Conservation (phyloP, 192 early-diverging fungal species). For the Mortierella antarctica region DNA sequence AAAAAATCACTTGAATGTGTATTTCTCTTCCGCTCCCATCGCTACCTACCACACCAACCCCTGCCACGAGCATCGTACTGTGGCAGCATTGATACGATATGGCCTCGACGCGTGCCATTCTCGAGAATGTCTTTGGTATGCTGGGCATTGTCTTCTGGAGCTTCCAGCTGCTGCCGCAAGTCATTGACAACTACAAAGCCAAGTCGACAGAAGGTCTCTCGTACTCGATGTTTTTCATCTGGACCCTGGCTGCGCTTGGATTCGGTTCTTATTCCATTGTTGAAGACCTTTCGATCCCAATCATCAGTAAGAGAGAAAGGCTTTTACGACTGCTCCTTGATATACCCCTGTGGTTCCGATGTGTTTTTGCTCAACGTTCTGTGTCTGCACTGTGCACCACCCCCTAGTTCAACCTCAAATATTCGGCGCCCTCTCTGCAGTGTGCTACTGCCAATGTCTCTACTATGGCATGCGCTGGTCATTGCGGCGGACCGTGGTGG, state of each 20-base stretch:
- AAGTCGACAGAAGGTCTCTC: slow-evolving; percentile 57
- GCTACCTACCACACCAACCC: too few species aligned
- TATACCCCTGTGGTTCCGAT: too few species aligned
- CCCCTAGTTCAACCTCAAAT: slow-evolving; percentile 55
- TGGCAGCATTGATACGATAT: slow-evolving; percentile 15
- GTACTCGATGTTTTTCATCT: slow-evolving; percentile 52
- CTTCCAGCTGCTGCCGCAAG: slow-evolving; percentile 61
- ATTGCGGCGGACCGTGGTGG: not conserved
- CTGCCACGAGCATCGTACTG: too few species aligned
- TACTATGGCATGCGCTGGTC: slow-evolving; percentile 39
- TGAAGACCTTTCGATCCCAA: slow-evolving; percentile 53
- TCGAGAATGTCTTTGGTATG: slow-evolving; percentile 55
- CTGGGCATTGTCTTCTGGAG: slow-evolving; percentile 63
- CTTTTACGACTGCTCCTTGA: slow-evolving; percentile 20
- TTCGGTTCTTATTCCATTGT: slow-evolving; percentile 58
- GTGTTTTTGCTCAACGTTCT: slow-evolving; percentile 38
- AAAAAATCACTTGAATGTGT: too few species aligned
- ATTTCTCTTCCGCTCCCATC: too few species aligned
- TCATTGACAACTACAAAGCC: slow-evolving; percentile 54
- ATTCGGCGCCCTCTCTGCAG: slow-evolving; percentile 51
- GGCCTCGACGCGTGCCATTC: slow-evolving; percentile 31
- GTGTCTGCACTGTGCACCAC: not conserved
- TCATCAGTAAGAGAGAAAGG: slow-evolving; percentile 26
- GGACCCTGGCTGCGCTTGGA: slow-evolving; percentile 48
- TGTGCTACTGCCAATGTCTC: slow-evolving; percentile 53